Evolutionary conservation across 352 stramenopile genomes (phyloP).

Genomic region (Pythium apleroticum): DNA sequence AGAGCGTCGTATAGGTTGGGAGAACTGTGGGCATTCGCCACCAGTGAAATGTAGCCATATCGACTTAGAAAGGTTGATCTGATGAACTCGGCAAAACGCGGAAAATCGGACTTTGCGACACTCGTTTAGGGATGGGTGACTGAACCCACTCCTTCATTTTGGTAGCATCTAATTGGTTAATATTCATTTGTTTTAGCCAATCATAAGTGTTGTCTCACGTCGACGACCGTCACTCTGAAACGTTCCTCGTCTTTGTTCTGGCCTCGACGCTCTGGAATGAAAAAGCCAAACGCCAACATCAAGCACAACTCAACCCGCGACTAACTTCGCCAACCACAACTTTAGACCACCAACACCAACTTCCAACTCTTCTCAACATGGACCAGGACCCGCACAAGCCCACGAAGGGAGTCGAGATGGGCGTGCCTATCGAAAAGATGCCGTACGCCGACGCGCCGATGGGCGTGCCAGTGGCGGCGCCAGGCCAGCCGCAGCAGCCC

Average conservation of each 20-base stretch:
- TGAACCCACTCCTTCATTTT: conserved; percentile 4
- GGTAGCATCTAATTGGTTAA: neutral
- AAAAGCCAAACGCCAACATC: conserved; percentile 11
- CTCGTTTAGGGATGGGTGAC: neutral
- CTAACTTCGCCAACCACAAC: neutral
- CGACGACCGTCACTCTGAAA: neutral
- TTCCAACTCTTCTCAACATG: conserved; percentile 7
- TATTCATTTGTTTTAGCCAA: neutral
- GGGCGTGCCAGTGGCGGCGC: conserved; percentile 32
- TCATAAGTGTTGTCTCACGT: neutral
- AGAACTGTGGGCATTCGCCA: too few species aligned
- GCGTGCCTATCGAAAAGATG: conserved; percentile 25
- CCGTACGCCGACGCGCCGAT: conserved; percentile 25
- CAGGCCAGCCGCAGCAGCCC: neutral
- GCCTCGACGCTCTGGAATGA: neutral
- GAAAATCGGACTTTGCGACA: neutral
- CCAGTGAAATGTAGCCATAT: neutral
- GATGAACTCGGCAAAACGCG: neutral
- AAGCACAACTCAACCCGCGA: conserved; percentile 1
- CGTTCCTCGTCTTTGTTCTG: neutral
- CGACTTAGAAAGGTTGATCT: neutral
- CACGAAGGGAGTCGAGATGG: conserved; percentile 27
- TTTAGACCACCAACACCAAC: neutral
- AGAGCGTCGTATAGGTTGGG: too few species aligned
- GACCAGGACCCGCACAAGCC: conserved; percentile 27